phyloP scores from a whole-genome alignment of 495 filamentous ascomycete genomes.

The Penicillium malachiteum region DNA sequence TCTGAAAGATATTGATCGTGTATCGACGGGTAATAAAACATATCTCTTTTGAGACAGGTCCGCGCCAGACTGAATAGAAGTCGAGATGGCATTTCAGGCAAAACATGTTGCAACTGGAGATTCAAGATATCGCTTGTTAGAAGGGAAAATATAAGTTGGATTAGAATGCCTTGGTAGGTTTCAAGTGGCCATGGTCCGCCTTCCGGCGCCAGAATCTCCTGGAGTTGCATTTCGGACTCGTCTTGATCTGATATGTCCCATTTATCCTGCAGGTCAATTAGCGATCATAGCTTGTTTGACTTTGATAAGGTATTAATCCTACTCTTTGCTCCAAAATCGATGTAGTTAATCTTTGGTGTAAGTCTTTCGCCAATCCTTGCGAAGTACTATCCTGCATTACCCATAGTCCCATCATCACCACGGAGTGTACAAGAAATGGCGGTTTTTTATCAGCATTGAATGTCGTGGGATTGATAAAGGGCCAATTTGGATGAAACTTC shows the following conservation, averaged over 20 bases:
- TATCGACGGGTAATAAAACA: slow-evolving; percentile 9
- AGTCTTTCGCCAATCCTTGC: not conserved
- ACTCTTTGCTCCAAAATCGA: not conserved
- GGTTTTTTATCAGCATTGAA: slow-evolving; percentile 20
- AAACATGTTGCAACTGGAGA: not conserved
- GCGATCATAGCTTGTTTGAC: not conserved
- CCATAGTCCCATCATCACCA: slow-evolving; percentile 9
- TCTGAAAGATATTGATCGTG: slow-evolving; percentile 2
- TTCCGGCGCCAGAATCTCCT: not conserved
- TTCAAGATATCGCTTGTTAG: not conserved
- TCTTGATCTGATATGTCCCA: slow-evolving; percentile 3
- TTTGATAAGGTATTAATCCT: not conserved
- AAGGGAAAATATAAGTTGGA: slow-evolving; percentile 16
- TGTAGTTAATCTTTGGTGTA: not conserved
- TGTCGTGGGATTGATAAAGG: slow-evolving; percentile 12
- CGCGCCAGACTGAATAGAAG: not conserved
- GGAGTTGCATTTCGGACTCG: not conserved
- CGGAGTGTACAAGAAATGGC: slow-evolving; percentile 6
- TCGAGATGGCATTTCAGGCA: not conserved
- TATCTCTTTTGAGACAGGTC: not conserved
- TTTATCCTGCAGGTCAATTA: not conserved
- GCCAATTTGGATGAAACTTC: slow-evolving; percentile 16
- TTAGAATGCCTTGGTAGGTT: slow-evolving; percentile 20
- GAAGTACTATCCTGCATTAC: not conserved
- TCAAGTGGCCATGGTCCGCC: slow-evolving; percentile 12